Conservation (phyloP, 2,329 filamentous ascomycete species). For the Corniculantispora saksenae region DNA sequence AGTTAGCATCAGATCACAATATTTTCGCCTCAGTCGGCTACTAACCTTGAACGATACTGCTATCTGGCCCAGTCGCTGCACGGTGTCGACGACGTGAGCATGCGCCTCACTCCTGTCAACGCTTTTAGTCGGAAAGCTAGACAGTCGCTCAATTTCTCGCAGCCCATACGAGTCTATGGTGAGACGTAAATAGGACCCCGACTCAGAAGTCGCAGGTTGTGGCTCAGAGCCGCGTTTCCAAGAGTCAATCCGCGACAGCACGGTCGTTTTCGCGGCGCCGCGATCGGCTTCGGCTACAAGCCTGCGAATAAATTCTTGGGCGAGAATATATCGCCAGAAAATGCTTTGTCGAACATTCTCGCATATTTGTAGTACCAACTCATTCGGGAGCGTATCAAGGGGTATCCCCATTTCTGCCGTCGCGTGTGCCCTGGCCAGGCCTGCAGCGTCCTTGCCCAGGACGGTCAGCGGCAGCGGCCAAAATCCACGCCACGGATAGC, state of each 20-base stretch:
- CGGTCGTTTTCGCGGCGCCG: not conserved
- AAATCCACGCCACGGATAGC: slow-evolving; percentile 14
- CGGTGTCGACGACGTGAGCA: slow-evolving; percentile 3
- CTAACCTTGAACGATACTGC: slow-evolving; percentile 8
- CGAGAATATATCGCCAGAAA: slow-evolving; percentile 11
- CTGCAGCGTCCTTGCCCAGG: slow-evolving; percentile 2
- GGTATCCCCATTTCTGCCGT: not conserved
- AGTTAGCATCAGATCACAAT: not conserved
- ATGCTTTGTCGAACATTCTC: not conserved
- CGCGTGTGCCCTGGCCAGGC: not conserved
- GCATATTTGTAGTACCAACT: not conserved
- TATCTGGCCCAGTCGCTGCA: not conserved
- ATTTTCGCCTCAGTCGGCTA: no score
- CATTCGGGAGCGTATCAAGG: slow-evolving; percentile 2
- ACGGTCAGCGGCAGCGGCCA: slow-evolving; percentile 7
- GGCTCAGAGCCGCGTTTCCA: slow-evolving; percentile 5
- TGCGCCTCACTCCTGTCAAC: not conserved
- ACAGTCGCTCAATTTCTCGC: slow-evolving; percentile 11
- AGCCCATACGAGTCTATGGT: slow-evolving; percentile 7
- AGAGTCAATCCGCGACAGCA: not conserved
- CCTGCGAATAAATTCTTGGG: slow-evolving; percentile 7
- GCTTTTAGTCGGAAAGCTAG: not conserved
- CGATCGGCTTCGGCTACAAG: not conserved
- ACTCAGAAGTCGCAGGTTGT: not conserved
- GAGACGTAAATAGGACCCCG: not conserved